A percentile compares a stretch with the other conserved stretches of the same genome.
These are phyloP conservation scores for Leishmania amazonensis DNA, from an alignment of 208 protist genomes.

Conservation along the genomic window DNA sequence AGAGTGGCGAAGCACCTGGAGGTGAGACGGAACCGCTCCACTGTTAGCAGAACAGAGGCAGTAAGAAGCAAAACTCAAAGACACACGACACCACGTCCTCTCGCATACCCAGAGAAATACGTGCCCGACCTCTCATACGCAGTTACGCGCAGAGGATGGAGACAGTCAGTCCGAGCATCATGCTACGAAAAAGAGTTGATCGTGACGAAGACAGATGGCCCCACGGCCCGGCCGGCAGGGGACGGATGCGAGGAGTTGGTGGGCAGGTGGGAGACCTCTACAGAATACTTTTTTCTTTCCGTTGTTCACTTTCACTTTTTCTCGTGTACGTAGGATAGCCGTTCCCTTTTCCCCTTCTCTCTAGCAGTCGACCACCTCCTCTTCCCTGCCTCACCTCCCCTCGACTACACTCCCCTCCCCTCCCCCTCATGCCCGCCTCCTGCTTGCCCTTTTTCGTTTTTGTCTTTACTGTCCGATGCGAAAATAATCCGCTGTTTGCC, in stretches of 20 bases:
- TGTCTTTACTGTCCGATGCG: neutral
- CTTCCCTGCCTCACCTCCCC: neutral
- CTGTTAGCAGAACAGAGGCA: neutral
- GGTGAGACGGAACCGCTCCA: neutral
- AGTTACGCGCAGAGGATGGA: neutral
- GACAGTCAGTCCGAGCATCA: neutral
- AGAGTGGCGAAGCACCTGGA: neutral
- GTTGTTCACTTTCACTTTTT: neutral
- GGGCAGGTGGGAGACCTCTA: neutral
- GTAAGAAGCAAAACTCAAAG: neutral
- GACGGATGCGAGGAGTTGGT: neutral
- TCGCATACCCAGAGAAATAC: neutral
- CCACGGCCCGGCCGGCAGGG: neutral
- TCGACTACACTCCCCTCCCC: neutral
- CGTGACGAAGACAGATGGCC: neutral
- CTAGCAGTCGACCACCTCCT: neutral
- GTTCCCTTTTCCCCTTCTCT: conserved; percentile 11
- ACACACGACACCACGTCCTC: neutral
- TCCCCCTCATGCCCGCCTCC: neutral
- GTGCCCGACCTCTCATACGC: neutral
- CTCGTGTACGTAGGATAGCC: conserved; percentile 2
- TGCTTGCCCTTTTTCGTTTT: neutral
- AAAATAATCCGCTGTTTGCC: neutral
- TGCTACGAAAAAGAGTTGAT: neutral
- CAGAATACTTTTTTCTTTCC: neutral